These are phyloP conservation scores for Backusella macrospora DNA, from an alignment of 192 early-diverging fungal genomes.

Conservation along the genomic window DNA sequence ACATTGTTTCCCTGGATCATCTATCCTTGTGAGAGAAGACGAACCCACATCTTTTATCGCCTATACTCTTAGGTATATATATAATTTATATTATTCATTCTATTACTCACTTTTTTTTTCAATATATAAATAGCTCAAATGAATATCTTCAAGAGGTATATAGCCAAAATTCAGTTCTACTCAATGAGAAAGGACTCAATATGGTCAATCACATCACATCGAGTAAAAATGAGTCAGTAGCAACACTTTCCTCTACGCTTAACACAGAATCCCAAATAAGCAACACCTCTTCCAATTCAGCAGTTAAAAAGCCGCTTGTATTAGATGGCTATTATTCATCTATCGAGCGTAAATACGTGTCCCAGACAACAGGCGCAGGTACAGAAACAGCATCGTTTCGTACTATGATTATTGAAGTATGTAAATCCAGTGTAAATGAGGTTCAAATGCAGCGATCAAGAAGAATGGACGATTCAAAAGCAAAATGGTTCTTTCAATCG, in stretches of 20 bases:
- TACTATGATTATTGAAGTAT: constrained; percentile 32
- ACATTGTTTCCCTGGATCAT: constrained; percentile 83
- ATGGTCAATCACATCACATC: not conserved
- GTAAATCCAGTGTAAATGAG: constrained; percentile 20
- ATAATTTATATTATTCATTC: not conserved
- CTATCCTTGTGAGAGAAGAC: constrained; percentile 81
- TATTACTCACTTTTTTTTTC: not conserved
- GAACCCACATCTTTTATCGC: constrained; percentile 93
- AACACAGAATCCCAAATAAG: constrained; percentile 2
- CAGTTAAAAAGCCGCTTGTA: not conserved
- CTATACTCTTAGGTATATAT: constrained; percentile 67
- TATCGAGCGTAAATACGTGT: constrained; percentile 34
- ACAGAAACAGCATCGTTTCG: constrained; percentile 33
- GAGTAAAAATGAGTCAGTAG: not conserved
- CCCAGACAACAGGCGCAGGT: constrained; percentile 20
- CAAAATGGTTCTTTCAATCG: not conserved
- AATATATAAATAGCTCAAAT: constrained; percentile 38
- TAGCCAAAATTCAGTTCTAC: not conserved
- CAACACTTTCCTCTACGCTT: constrained; percentile 1
- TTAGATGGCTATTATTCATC: constrained; percentile 32
- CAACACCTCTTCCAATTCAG: not conserved
- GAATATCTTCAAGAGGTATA: constrained; percentile 47
- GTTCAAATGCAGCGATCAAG: not conserved
- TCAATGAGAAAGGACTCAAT: not conserved
- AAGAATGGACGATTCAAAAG: constrained; percentile 13